Base-by-base conservation (phyloP, 768 basidiomycete species). In the Scleroderma citrinum region DNA sequence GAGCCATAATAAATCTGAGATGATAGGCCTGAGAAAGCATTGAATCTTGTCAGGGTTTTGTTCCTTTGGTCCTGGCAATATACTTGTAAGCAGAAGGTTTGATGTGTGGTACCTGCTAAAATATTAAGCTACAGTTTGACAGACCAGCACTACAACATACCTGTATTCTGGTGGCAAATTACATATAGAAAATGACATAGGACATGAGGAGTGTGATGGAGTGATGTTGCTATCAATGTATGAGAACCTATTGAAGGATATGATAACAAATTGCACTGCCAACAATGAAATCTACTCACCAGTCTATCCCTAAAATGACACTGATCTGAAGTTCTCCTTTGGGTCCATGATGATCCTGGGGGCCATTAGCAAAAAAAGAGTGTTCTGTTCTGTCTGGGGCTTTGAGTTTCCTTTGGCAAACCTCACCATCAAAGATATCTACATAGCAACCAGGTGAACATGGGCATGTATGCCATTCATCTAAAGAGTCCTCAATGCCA, bases 241-340 rank as follows among this genome's bases (percentile, higher is more conserved):
- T 0, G 67, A 70, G 47, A 70, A 69, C 68, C 69, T 68, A 36
- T 41, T n/a, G n/a, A n/a, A n/a, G n/a, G n/a, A n/a, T n/a, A n/a
- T n/a, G n/a, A n/a, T n/a, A n/a, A n/a, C n/a, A n/a, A n/a, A n/a
- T n/a, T n/a, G n/a, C n/a, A n/a, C n/a, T n/a, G n/a, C n/a, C n/a
- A n/a, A n/a, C n/a, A n/a, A n/a, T n/a, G n/a, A n/a, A n/a, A n/a
- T n/a, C n/a, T 37, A 29, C 26, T 3, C 49, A 70, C 66, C 67
- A 71, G 38, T 70, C 67, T 6, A 66, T 49, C 0, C 67, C 66
- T n/a, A 63, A 45, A 0, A 60, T 59, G 0, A 69, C 41, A 0
- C 62, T 65, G 48, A 69, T 61, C 0, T 60, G 57, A 1, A 69
- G 56, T 44, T 69, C 64, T 0, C 61, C 64, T 12, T 52, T 48